Percentiles rank a stretch among this genome's conserved stretches.
Evolutionary conservation across 2,329 filamentous ascomycete species (phyloP).

Genomic region (Tolypocladium sp.): DNA sequence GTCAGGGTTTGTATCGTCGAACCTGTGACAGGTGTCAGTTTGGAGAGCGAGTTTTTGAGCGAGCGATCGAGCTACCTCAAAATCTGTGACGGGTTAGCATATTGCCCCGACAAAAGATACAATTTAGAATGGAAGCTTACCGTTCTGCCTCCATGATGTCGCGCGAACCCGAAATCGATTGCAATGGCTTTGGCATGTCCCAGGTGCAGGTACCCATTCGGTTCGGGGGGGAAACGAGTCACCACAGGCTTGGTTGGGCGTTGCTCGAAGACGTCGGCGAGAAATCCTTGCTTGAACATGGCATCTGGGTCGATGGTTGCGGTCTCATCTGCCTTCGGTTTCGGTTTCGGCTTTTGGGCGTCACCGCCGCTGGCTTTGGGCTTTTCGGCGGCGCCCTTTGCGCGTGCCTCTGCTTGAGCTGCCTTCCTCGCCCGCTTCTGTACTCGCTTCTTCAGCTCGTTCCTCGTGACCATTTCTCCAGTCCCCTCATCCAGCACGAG

Average conservation of each 20-base stretch:
- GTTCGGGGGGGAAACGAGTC: constrained; percentile 75
- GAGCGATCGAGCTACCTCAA: neutral
- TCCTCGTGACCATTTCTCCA: constrained; percentile 54
- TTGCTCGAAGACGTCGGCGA: constrained; percentile 62
- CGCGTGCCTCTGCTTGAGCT: constrained; percentile 58
- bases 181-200: constrained; percentile 96
- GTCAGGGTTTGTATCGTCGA: constrained; percentile 93
- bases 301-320: constrained; percentile 39
- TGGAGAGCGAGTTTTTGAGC: neutral
- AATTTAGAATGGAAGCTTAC: neutral
- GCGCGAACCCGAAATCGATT: constrained; percentile 92
- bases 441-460: constrained; percentile 50
- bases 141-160: constrained; percentile 58
- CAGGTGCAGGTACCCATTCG: constrained; percentile 89
- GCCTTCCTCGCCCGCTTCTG: constrained; percentile 50
- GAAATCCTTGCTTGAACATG: constrained; percentile 76
- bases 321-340: constrained; percentile 23
- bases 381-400: constrained; percentile 64
- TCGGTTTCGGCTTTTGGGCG: constrained; percentile 24
- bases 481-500: constrained; percentile 53
- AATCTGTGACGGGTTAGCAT: neutral
- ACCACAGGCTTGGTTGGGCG: constrained; percentile 53
- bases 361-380: constrained; percentile 25
- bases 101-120: too few species aligned
- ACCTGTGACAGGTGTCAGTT: constrained; percentile 33